Conservation (phyloP, 257 asterid genomes). For the Fraxinus americana region DNA sequence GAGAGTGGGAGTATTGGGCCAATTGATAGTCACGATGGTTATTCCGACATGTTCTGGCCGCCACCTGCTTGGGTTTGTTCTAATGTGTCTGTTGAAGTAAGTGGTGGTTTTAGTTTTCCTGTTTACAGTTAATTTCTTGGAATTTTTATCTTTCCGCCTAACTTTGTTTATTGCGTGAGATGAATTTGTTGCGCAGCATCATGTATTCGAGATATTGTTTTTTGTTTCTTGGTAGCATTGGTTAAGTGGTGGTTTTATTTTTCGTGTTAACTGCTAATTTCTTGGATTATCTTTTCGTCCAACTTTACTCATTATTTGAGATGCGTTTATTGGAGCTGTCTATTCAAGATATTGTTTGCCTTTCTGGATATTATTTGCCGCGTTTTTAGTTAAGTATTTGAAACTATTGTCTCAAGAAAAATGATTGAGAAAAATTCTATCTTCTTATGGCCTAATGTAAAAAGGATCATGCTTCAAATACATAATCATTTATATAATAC, state of each 20-base stretch:
- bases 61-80: constrained; percentile 78
- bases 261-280: not conserved
- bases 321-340: constrained; percentile 7
- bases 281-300: constrained; percentile 11
- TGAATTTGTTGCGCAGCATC: constrained; percentile 9
- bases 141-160: not conserved
- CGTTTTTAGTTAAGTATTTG: not conserved
- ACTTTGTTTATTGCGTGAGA: constrained; percentile 11
- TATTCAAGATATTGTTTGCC: not conserved
- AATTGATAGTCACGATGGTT: constrained; percentile 39
- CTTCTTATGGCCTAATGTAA: not conserved
- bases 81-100: constrained; percentile 56
- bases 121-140: constrained; percentile 3
- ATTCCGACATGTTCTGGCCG: constrained; percentile 80
- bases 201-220: not conserved
- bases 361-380: not conserved
- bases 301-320: constrained; percentile 3
- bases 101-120: constrained; percentile 22
- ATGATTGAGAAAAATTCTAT: not conserved
- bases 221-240: too few species aligned
- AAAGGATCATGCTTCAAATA: too few species aligned
- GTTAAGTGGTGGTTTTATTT: constrained; percentile 35
- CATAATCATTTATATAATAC: too few species aligned
- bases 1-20: constrained; percentile 72
- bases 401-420: not conserved